A percentile compares a stretch with the other conserved stretches of the same genome.
These are phyloP conservation scores for Vigna nakashimae DNA, from an alignment of 306 rosid species.

Conservation along the genomic window DNA sequence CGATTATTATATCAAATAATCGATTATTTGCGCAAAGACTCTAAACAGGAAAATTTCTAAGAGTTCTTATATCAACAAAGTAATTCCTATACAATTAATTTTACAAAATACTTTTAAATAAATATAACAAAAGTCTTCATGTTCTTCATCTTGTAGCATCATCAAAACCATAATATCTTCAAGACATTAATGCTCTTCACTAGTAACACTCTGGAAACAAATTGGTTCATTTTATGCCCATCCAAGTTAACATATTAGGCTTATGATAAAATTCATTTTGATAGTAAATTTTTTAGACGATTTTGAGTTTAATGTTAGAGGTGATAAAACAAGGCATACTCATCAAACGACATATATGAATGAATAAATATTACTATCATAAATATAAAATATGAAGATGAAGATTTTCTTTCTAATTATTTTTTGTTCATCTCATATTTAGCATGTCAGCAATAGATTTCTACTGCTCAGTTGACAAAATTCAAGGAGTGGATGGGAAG, in stretches of 20 bases:
- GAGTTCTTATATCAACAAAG: no score
- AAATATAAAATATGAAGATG: not conserved
- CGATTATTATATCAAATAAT: no score
- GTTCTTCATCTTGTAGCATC: no score
- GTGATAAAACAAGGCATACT: conserved; percentile 20
- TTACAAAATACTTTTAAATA: no score
- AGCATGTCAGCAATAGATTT: conserved; percentile 98
- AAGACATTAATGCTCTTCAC: no score
- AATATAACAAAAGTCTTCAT: no score
- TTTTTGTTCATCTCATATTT: conserved; percentile 46
- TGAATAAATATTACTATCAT: not conserved
- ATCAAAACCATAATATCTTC: no score
- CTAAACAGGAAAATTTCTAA: no score
- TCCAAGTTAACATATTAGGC: not conserved
- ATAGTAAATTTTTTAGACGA: not conserved
- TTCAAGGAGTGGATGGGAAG: conserved; percentile 88
- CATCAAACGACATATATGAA: conserved; percentile 1
- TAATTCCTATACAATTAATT: no score
- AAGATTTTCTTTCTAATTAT: conserved; percentile 8
- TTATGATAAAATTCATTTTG: not conserved
- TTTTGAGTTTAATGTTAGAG: conserved; percentile 19
- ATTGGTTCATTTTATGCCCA: not conserved
- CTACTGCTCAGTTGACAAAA: conserved; percentile 95
- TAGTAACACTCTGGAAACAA: not conserved
- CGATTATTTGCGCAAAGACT: no score